phyloP scores from a whole-genome alignment of 345 rosid species.

The Mallotus nudiflorus region DNA sequence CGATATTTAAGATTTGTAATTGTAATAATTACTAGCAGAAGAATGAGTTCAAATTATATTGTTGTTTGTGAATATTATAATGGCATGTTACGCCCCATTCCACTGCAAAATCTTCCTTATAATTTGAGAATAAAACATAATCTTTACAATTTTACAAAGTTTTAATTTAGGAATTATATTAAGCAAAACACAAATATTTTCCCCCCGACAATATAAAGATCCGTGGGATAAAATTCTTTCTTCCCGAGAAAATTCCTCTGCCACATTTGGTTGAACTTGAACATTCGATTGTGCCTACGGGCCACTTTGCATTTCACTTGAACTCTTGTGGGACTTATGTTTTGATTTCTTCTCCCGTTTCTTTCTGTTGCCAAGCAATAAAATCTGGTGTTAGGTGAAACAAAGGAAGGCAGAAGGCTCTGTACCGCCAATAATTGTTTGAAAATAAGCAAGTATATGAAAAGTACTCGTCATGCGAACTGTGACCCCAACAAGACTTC shows the following conservation, averaged over 20 bases:
- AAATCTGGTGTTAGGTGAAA: neutral
- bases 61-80: no score
- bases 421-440: neutral
- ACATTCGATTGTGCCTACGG: slow-evolving; percentile 26
- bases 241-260: neutral
- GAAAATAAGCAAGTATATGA: slow-evolving; percentile 3
- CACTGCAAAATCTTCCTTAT: no score
- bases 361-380: slow-evolving; percentile 48
- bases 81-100: no score
- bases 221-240: neutral
- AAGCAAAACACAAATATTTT: neutral
- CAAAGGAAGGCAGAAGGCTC: neutral
- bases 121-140: neutral
- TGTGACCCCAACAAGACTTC: slow-evolving; percentile 87
- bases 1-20: no score
- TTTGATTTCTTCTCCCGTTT: slow-evolving; percentile 90
- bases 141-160: neutral
- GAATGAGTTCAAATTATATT: no score
- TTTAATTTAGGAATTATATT: neutral
- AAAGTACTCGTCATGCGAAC: slow-evolving; percentile 76
- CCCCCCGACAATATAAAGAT: neutral
- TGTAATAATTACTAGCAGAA: no score
- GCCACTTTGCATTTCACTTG: slow-evolving; percentile 45
- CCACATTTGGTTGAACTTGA: neutral
- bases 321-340: slow-evolving; percentile 70